Evolutionary conservation across 148 eudicot genomes (phyloP).

Genomic region (Camellia japonica): DNA sequence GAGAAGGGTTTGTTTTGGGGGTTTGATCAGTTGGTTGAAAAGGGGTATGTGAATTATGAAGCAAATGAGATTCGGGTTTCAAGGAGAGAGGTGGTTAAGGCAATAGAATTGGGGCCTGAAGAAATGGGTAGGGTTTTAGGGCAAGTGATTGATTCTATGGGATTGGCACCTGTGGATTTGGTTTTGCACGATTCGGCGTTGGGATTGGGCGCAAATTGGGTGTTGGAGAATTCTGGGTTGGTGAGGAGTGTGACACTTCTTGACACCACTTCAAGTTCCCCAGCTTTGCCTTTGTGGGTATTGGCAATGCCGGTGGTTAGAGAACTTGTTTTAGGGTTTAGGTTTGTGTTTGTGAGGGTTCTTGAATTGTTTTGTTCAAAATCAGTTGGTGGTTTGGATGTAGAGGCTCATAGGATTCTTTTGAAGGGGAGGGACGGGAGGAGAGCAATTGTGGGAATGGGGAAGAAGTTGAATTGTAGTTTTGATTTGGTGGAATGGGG

Average conservation of each 20-base stretch:
- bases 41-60: slow-evolving; percentile 62
- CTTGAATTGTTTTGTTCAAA: slow-evolving; percentile 55
- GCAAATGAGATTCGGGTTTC: slow-evolving; percentile 38
- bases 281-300: slow-evolving; percentile 74
- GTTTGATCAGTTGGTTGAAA: slow-evolving; percentile 82
- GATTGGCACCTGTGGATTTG: slow-evolving; percentile 76
- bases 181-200: slow-evolving; percentile 87
- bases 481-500: slow-evolving; percentile 85
- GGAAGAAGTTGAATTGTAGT: slow-evolving; percentile 66
- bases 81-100: slow-evolving; percentile 39
- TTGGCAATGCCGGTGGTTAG: slow-evolving; percentile 54
- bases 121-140: slow-evolving; percentile 76
- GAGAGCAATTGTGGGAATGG: slow-evolving; percentile 59
- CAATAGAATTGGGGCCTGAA: slow-evolving; percentile 56
- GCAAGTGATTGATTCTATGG: slow-evolving; percentile 68
- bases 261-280: slow-evolving; percentile 43
- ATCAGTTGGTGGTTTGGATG: slow-evolving; percentile 31
- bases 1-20: slow-evolving; percentile 95
- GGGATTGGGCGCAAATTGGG: slow-evolving; percentile 77
- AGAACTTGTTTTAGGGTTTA: slow-evolving; percentile 59
- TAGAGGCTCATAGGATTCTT: slow-evolving; percentile 73
- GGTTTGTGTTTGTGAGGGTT: slow-evolving; percentile 56
- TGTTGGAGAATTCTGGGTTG: slow-evolving; percentile 46
- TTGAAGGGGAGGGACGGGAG: slow-evolving; percentile 68
- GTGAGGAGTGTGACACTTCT: slow-evolving; percentile 68